Evolutionary conservation across 139 green algal genomes (phyloP), one percentile per base, ranked within the genome.

Genomic region (Volvox reticuliferus): DNA sequence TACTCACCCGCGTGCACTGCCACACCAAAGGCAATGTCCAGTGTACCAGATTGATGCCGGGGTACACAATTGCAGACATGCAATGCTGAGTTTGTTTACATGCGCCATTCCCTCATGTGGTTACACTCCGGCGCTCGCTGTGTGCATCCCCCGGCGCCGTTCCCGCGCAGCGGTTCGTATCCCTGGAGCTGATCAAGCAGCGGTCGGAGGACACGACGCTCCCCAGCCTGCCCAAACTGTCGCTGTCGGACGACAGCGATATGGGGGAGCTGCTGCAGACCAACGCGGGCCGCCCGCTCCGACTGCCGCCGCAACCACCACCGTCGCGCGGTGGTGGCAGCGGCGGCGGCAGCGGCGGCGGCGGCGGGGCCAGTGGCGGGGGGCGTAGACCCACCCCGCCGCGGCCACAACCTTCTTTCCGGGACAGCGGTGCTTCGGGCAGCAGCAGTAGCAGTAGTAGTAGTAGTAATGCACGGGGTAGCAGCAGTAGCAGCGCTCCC

Each of bases 161-260:
- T 28, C 71, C 50, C 76, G 33, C n/a, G 33, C 76, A 91, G 87
- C 87, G 87, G 14, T 91, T 86, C 62, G 50, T 91, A 77, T 86
- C 87, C 33, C 61, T 91, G 33, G 76, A 86, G 75, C 62, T 82
- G 33, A 37, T 91, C 28, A 86, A 91, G 76, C 87, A 91, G 87
- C 87, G 87, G 61, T 50, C 76, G 3, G 87, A 91, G 28, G 87
- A 90, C 86, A 77, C 14, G 50, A 13, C 9, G n/a, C 71, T 90
- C 69, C 86, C 86, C 26, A 62, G 61, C 50, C 28, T 83, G 73
- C 86, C 71, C 16, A 28, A 22, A 22, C 17, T 83, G n/a, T n/a
- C 86, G 9, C 12, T 28, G 9, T 21, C 36, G 5, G 21, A 1
- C 1, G 73, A 13, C 2, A 75, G 16, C 14, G 1, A 32, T 24